These are phyloP conservation scores for Pythium volutum DNA, from an alignment of 352 stramenopile genomes.

Conservation along the genomic window DNA sequence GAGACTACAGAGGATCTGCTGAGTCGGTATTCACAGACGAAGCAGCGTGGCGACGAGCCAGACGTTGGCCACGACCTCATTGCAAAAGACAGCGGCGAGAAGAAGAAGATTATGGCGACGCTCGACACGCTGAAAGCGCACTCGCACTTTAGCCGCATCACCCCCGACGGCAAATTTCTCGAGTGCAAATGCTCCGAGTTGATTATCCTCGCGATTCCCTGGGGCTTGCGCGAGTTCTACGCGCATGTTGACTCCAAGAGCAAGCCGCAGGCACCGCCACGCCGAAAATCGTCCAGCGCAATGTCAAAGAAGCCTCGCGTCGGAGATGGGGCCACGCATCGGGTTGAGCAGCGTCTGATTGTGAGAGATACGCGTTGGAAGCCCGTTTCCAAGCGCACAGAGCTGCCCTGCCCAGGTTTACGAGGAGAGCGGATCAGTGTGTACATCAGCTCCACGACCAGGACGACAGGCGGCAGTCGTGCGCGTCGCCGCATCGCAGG, in stretches of 20 bases:
- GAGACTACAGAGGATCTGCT: not conserved
- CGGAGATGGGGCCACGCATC: constrained; percentile 22
- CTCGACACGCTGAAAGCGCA: constrained; percentile 34
- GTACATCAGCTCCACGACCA: constrained; percentile 54
- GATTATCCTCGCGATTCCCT: constrained; percentile 47
- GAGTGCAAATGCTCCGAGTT: constrained; percentile 68
- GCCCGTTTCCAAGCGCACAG: constrained; percentile 30
- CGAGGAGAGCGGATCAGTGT: constrained; percentile 48
- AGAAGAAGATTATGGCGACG: constrained; percentile 27
- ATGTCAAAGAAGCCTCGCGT: constrained; percentile 17
- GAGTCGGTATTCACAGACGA: not conserved
- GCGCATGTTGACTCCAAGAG: constrained; percentile 57
- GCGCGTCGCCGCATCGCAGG: constrained; percentile 62
- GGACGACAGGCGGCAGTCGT: constrained; percentile 62
- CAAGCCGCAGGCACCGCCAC: constrained; percentile 22
- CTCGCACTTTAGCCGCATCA: constrained; percentile 53
- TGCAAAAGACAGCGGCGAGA: not conserved
- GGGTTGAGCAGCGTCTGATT: constrained; percentile 43
- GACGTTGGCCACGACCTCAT: not conserved
- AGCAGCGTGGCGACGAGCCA: not conserved
- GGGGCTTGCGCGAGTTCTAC: constrained; percentile 57
- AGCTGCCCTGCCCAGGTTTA: constrained; percentile 65
- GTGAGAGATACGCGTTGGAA: constrained; percentile 58
- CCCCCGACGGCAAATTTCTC: constrained; percentile 58
- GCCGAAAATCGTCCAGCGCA: constrained; percentile 6